Conservation (phyloP, 2,329 filamentous ascomycete species). For the Pyrenochaeta sp. region DNA sequence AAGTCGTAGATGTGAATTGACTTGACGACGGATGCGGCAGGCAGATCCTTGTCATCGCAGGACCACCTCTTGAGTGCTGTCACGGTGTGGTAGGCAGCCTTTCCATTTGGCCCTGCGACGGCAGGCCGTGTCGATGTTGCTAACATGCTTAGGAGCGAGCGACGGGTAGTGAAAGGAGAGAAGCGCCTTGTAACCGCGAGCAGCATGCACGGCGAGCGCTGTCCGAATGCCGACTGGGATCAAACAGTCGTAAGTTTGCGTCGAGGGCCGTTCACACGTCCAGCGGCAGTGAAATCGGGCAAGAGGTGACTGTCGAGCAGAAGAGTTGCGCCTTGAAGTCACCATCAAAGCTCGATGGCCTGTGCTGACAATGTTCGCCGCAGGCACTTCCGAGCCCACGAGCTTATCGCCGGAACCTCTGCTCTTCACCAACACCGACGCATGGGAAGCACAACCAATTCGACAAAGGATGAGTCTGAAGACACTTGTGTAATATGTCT, state of each 20-base stretch:
- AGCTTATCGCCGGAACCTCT: slow-evolving; percentile 17
- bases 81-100: slow-evolving; percentile 61
- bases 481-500: slow-evolving; percentile 84
- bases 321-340: slow-evolving; percentile 4
- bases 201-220: slow-evolving; percentile 32
- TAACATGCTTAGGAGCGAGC: slow-evolving; percentile 42
- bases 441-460: slow-evolving; percentile 33
- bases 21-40: slow-evolving; percentile 76
- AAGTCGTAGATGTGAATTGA: slow-evolving; percentile 95
- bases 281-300: slow-evolving; percentile 1
- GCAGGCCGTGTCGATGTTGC: slow-evolving; percentile 41
- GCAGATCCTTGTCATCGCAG: slow-evolving; percentile 75
- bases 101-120: slow-evolving; percentile 38
- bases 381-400: slow-evolving; percentile 27
- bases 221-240: background rate
- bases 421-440: slow-evolving; percentile 21
- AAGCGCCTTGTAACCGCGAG: slow-evolving; percentile 28
- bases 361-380: slow-evolving; percentile 16
- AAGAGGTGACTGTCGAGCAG: slow-evolving; percentile 6
- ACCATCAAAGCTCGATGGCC: slow-evolving; percentile 18
- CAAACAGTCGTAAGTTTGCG: background rate
- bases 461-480: slow-evolving; percentile 23
- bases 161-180: slow-evolving; percentile 20
- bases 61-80: slow-evolving; percentile 88
- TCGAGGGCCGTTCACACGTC: background rate